Percentiles rank a stretch among this genome's conserved stretches.
These are phyloP conservation scores for Podospora pseudocomata DNA, from an alignment of 495 filamentous ascomycete species.

Conservation along the genomic window DNA sequence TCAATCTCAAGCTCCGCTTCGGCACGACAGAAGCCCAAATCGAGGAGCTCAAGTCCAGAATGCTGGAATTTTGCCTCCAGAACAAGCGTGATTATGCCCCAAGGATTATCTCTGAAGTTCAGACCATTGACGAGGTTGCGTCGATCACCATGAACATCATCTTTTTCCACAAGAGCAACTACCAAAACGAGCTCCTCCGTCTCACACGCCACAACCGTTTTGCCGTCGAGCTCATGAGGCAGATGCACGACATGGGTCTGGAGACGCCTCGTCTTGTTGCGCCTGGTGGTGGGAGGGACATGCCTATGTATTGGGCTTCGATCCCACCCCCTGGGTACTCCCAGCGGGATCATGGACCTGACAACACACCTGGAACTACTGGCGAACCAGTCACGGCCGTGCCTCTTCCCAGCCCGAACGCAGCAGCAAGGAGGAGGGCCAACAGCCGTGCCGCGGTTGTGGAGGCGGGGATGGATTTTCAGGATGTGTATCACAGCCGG, in stretches of 20 bases:
- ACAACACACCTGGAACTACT: neutral
- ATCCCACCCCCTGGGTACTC: slow-evolving; percentile 29
- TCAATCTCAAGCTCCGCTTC: slow-evolving; percentile 80
- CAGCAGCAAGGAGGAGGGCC: slow-evolving; percentile 12
- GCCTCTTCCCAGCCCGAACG: neutral
- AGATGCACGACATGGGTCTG: slow-evolving; percentile 78
- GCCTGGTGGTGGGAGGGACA: slow-evolving; percentile 55
- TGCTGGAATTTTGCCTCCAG: slow-evolving; percentile 76
- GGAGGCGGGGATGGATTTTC: slow-evolving; percentile 33
- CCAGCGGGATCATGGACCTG: neutral
- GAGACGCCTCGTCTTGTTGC: slow-evolving; percentile 78
- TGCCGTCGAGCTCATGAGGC: slow-evolving; percentile 86
- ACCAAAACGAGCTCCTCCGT: slow-evolving; percentile 87
- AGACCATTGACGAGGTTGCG: slow-evolving; percentile 55
- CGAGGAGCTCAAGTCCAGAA: slow-evolving; percentile 73
- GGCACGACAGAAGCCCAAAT: slow-evolving; percentile 86
- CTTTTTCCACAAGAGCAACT: slow-evolving; percentile 94
- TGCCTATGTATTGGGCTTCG: slow-evolving; percentile 48
- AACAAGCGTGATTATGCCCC: slow-evolving; percentile 91
- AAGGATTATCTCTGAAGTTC: slow-evolving; percentile 87
- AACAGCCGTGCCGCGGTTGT: slow-evolving; percentile 28
- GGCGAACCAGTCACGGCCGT: neutral
- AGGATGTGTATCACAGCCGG: slow-evolving; percentile 33
- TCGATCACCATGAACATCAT: slow-evolving; percentile 85
- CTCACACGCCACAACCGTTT: slow-evolving; percentile 91